Conservation (phyloP, 163 green algal species). For the Scenedesmus sp. region DNA sequence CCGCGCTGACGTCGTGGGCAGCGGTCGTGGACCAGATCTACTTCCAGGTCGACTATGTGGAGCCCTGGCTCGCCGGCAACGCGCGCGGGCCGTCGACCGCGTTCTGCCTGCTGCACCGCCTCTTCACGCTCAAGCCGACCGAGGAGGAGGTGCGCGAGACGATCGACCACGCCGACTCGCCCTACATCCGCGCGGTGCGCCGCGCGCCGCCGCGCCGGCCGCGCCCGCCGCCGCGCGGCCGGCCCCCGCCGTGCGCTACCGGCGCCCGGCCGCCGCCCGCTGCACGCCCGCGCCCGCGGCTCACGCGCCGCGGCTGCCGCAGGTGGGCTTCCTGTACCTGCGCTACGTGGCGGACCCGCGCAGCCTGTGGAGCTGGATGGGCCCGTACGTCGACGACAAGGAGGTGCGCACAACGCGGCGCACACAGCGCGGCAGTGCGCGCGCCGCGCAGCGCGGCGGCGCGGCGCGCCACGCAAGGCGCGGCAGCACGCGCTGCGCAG, state of each 20-base stretch:
- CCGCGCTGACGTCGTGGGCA: slow-evolving; percentile 65
- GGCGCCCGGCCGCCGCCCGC: too few species aligned
- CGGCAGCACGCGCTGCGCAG: not conserved
- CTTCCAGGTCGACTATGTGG: slow-evolving; percentile 85
- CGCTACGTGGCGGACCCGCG: slow-evolving; percentile 90
- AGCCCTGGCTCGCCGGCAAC: slow-evolving; percentile 98
- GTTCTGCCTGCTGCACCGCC: slow-evolving; percentile 92
- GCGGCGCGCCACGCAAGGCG: too few species aligned
- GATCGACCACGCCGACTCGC: slow-evolving; percentile 89
- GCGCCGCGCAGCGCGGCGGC: too few species aligned
- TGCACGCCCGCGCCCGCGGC: too few species aligned
- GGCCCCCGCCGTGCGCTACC: too few species aligned
- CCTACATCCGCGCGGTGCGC: slow-evolving; percentile 94
- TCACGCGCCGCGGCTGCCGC: too few species aligned
- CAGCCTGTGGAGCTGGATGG: slow-evolving; percentile 84
- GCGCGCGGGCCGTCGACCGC: slow-evolving; percentile 88
- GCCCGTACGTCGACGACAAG: slow-evolving; percentile 82
- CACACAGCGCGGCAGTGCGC: too few species aligned
- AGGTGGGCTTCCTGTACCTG: slow-evolving; percentile 97
- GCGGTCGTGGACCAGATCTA: slow-evolving; percentile 95
- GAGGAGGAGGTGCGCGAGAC: slow-evolving; percentile 77
- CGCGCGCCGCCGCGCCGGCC: too few species aligned
- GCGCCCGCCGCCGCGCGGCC: too few species aligned
- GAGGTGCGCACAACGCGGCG: too few species aligned
- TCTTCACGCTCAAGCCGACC: slow-evolving; percentile 81